Evolutionary conservation across 495 filamentous ascomycete species (phyloP).

Genomic region (Hapsidospora chrysogenum): DNA sequence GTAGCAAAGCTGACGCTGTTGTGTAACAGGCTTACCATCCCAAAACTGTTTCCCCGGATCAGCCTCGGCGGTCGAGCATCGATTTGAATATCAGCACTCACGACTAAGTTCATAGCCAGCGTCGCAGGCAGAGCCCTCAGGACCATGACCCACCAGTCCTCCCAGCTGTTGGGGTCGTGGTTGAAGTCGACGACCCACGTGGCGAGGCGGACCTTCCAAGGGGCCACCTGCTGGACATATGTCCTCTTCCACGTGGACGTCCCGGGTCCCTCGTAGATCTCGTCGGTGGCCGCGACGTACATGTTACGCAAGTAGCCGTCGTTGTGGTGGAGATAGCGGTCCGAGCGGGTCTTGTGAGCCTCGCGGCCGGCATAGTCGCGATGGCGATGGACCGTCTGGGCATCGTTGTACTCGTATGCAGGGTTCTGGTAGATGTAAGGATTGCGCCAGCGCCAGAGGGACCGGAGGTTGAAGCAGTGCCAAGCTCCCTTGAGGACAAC

Average conservation of each 20-base stretch:
- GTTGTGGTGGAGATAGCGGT: slow-evolving; percentile 6
- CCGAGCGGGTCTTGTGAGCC: not conserved
- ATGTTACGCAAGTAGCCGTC: slow-evolving; percentile 8
- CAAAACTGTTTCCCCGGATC: too few species aligned
- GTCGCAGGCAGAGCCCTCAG: slow-evolving; percentile 4
- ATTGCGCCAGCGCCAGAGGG: not conserved
- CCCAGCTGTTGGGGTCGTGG: slow-evolving; percentile 3
- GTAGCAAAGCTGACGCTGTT: too few species aligned
- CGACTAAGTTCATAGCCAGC: slow-evolving; percentile 5
- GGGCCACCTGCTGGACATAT: slow-evolving; percentile 7
- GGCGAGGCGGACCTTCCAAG: slow-evolving; percentile 4
- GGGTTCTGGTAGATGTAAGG: slow-evolving; percentile 1
- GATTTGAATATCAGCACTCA: not conserved
- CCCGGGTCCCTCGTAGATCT: slow-evolving; percentile 3
- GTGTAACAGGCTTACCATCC: too few species aligned
- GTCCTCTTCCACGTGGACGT: slow-evolving; percentile 7
- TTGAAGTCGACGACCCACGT: slow-evolving; percentile 7
- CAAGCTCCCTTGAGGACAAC: not conserved
- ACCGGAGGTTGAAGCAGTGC: not conserved
- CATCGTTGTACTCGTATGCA: not conserved
- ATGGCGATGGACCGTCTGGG: slow-evolving; percentile 1
- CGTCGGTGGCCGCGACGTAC: slow-evolving; percentile 7
- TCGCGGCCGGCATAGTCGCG: slow-evolving; percentile 7
- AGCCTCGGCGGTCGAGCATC: not conserved
- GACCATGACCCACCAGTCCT: slow-evolving; percentile 4